Evolutionary conservation across 257 asterid species (phyloP), one percentile per base, ranked within the genome.

Genomic region (Solanum stenotomum): DNA sequence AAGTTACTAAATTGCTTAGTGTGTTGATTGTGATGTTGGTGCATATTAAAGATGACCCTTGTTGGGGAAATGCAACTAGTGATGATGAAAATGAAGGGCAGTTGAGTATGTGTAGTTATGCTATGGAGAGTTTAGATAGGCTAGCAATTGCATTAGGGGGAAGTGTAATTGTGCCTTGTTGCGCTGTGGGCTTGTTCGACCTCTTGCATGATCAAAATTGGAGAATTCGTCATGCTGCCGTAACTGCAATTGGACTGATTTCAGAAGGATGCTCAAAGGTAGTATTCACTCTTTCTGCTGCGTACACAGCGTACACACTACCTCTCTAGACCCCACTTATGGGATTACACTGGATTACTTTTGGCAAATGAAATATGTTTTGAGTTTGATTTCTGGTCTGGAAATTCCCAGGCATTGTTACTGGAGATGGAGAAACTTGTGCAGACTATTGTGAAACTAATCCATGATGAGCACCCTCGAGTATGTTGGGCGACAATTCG

Each of bases 251-350:
- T 46, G 63, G 77, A 33, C 63, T 87, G 31, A 33, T 87, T 31
- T 46, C 88, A 2, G 27, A 49, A 49, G 85, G 75, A 20, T 72
- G 88, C 75, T 75, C 88, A 34, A 87, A 87, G 85, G 88, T 72
- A 74, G 15, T 71, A 23, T 63, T 23, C 70, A 23, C 70, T 23
- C 70, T 63, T 63, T 63, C 70, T 56, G n/a, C 65, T 56, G 65
- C 65, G 20, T 46, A 46, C 6, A 44, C 52, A 44, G 18, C 18
- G 63, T 18, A 18, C n/a, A 56, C 65, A 20, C 65, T 18, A 56
- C 65, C n/a, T 56, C 65, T 56, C 11, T 56, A 56, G 65, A 59
- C 25, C 65, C 27, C 34, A 59, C 68, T 59, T 22, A 22, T 59
- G 27, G 27, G 27, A 59, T 59, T 22, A 8, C 13, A 59, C 13